Percentiles rank a stretch among this genome's conserved stretches.
phyloP scores from a whole-genome alignment of 2,329 filamentous ascomycete genomes.

The Ophiostoma quercus region DNA sequence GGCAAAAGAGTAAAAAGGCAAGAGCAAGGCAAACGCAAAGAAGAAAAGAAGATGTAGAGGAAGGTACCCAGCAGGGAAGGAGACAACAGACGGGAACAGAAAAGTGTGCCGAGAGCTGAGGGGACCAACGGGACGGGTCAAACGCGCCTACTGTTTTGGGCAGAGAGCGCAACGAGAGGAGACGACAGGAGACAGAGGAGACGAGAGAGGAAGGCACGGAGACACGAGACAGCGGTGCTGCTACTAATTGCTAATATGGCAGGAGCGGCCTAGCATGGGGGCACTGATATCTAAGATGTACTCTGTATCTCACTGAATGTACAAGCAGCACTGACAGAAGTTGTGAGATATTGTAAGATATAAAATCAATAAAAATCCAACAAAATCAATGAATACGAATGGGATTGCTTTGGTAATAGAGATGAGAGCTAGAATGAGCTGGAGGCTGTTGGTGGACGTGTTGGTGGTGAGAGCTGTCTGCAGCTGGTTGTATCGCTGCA shows the following conservation, averaged over 20 bases:
- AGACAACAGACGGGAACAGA: background rate
- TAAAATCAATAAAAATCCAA: background rate
- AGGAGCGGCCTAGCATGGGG: background rate
- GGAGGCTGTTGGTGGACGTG: background rate
- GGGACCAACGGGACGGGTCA: constrained; percentile 7
- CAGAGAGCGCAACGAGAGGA: constrained; percentile 8
- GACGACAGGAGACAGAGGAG: background rate
- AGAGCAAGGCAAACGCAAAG: background rate
- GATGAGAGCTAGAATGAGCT: background rate
- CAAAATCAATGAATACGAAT: background rate
- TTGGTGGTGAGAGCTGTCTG: background rate
- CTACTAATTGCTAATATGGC: background rate
- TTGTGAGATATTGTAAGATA: background rate
- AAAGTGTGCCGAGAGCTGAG: constrained; percentile 4
- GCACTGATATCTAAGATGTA: background rate
- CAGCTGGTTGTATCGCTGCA: too few species aligned
- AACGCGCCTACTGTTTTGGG: constrained; percentile 14
- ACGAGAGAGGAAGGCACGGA: constrained; percentile 1
- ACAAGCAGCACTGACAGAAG: background rate
- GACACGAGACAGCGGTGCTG: background rate
- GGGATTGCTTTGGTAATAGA: background rate
- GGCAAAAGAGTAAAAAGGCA: background rate
- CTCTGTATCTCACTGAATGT: background rate
- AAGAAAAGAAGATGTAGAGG: background rate
- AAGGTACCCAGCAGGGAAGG: background rate